A percentile compares a stretch with the other conserved stretches of the same genome.
Conservation (phyloP, 306 rosid species). For the Quercus bicolor region DNA sequence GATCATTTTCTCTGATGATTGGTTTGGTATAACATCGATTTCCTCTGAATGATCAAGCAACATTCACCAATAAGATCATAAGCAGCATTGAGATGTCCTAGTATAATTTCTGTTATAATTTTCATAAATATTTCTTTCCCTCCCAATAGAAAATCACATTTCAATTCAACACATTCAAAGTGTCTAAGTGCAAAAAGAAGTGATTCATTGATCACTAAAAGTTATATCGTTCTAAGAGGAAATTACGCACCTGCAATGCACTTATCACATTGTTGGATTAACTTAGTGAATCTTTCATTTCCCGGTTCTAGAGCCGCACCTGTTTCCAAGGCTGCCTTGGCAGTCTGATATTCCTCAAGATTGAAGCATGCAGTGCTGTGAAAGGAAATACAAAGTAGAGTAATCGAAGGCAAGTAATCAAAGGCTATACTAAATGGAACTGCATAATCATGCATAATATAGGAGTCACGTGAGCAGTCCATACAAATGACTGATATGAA, state of each 20-base stretch:
- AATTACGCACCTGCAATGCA: conserved; percentile 56
- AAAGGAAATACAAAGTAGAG: conserved; percentile 3
- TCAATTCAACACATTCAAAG: neutral
- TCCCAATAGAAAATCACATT: conserved; percentile 1
- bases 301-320: conserved; percentile 63
- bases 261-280: conserved; percentile 67
- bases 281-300: conserved; percentile 45
- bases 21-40: conserved; percentile 26
- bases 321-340: conserved; percentile 62
- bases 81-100: neutral
- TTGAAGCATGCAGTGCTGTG: conserved; percentile 74
- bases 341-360: conserved; percentile 92
- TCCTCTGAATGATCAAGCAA: conserved; percentile 56
- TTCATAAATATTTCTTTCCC: neutral
- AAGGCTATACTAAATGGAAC: neutral
- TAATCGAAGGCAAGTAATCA: neutral
- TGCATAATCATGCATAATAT: neutral
- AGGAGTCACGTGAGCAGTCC: neutral
- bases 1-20: conserved; percentile 27
- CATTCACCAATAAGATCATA: conserved; percentile 15
- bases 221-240: conserved; percentile 8
- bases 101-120: conserved; percentile 9
- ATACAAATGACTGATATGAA: neutral
- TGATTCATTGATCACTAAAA: neutral
- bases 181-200: neutral